Percentiles rank a stretch among this genome's conserved stretches.
Conservation (phyloP, 108 stramenopile genomes). For the Nitzschia palea region DNA sequence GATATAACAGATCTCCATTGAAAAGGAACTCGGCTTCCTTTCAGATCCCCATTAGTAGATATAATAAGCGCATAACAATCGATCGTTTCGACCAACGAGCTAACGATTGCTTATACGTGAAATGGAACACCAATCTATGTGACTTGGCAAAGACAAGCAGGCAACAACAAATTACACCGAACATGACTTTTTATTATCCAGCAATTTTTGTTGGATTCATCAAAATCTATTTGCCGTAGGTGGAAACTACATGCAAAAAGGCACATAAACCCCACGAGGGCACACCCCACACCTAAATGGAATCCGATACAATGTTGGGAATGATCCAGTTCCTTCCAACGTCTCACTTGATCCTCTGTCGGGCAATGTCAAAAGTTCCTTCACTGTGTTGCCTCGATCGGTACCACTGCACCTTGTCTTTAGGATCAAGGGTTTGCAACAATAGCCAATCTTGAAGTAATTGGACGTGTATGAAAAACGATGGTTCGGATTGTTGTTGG, state of each 20-base stretch:
- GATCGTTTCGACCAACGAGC: too few species aligned
- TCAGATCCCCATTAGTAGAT: too few species aligned
- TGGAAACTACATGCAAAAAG: slow-evolving; percentile 81
- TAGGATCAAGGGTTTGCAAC: slow-evolving; percentile 54
- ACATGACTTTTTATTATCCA: too few species aligned
- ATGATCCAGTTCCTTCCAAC: slow-evolving; percentile 82
- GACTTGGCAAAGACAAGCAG: too few species aligned
- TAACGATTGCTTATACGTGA: too few species aligned
- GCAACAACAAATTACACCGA: too few species aligned
- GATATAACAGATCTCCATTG: too few species aligned
- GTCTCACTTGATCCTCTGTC: slow-evolving; percentile 52
- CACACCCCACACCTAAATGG: slow-evolving; percentile 72
- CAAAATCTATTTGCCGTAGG: slow-evolving; percentile 46
- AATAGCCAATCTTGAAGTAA: slow-evolving; percentile 86
- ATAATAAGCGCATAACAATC: too few species aligned
- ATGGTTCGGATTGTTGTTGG: slow-evolving; percentile 83
- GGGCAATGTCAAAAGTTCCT: slow-evolving; percentile 40
- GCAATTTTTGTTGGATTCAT: slow-evolving; percentile 48
- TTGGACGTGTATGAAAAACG: slow-evolving; percentile 86
- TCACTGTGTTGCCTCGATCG: slow-evolving; percentile 53
- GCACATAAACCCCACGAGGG: slow-evolving; percentile 81
- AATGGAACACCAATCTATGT: too few species aligned
- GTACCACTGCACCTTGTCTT: slow-evolving; percentile 77
- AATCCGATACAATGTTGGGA: slow-evolving; percentile 86
- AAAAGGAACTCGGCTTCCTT: too few species aligned